These are phyloP conservation scores for Geranium rotundifolium DNA, from an alignment of 345 rosid genomes.

Conservation along the genomic window DNA sequence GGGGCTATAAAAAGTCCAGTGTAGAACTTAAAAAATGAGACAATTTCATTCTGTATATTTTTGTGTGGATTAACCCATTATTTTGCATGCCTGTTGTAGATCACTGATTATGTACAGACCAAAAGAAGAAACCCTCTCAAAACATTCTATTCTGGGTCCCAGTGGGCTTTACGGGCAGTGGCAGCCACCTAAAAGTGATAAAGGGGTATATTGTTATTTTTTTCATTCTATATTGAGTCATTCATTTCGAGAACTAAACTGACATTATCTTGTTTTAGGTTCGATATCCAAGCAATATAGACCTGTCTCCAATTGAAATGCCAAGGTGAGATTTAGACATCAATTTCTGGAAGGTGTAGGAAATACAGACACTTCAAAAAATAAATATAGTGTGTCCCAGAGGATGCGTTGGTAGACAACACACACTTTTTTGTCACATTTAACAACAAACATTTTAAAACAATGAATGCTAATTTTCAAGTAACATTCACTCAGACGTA, in stretches of 20 bases:
- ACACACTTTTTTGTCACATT: too few relatives aligned
- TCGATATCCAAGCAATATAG: conserved; percentile 68
- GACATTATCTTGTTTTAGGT: conserved; percentile 39
- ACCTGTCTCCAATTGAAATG: conserved; percentile 63
- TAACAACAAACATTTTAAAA: too few relatives aligned
- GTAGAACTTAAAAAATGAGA: background rate
- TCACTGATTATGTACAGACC: conserved; percentile 51
- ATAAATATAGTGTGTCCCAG: background rate
- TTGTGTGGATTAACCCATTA: background rate
- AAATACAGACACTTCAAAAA: background rate
- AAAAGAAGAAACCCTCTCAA: conserved; percentile 74
- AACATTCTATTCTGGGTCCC: conserved; percentile 87
- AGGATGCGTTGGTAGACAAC: background rate
- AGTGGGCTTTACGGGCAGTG: conserved; percentile 68
- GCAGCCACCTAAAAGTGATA: conserved; percentile 61
- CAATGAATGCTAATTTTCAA: too few relatives aligned
- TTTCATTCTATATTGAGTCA: conserved; percentile 3
- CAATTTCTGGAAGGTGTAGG: conserved; percentile 3
- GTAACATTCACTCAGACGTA: too few relatives aligned
- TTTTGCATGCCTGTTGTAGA: conserved; percentile 28
- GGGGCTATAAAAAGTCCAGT: background rate
- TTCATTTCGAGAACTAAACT: conserved; percentile 10
- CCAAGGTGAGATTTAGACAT: conserved; percentile 50
- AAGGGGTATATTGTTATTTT: conserved; percentile 32
- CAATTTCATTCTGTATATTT: background rate